A percentile compares a stretch with the other conserved stretches of the same genome.
These are phyloP conservation scores for Westerdykella ornata DNA, from an alignment of 2,329 filamentous ascomycete species.

Conservation along the genomic window DNA sequence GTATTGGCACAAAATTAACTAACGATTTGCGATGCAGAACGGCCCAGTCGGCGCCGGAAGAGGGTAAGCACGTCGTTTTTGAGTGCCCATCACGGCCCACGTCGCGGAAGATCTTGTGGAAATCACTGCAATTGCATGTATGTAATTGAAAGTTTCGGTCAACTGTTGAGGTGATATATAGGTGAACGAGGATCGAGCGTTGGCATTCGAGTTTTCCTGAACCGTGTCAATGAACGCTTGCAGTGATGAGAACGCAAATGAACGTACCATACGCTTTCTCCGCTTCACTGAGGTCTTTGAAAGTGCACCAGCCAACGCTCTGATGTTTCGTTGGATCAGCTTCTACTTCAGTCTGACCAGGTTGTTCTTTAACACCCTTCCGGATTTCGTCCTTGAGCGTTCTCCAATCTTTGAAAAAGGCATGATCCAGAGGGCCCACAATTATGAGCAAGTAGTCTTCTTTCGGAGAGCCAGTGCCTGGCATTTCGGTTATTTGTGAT, in stretches of 20 bases:
- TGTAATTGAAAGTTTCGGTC: slow-evolving; percentile 22
- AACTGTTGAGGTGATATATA: slow-evolving; percentile 27
- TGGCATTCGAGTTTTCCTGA: slow-evolving; percentile 19
- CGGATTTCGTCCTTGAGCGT: slow-evolving; percentile 36
- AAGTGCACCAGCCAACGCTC: slow-evolving; percentile 32
- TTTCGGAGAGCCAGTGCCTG: not conserved
- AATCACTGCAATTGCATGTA: slow-evolving; percentile 31
- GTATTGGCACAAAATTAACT: no score
- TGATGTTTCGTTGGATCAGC: slow-evolving; percentile 22
- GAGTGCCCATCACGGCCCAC: slow-evolving; percentile 2
- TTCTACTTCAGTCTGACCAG: slow-evolving; percentile 34
- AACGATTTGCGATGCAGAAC: no score
- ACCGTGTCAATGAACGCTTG: not conserved
- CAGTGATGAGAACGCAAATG: not conserved
- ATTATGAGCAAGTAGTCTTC: slow-evolving; percentile 28
- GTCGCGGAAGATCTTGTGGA: slow-evolving; percentile 23
- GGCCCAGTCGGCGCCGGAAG: no score
- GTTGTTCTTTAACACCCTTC: slow-evolving; percentile 29
- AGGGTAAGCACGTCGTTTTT: not conserved
- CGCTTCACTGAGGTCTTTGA: slow-evolving; percentile 31
- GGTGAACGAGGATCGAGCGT: slow-evolving; percentile 25
- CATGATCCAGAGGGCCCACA: slow-evolving; percentile 17
- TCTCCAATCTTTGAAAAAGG: slow-evolving; percentile 30
- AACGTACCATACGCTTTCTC: slow-evolving; percentile 29
- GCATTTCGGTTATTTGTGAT: no score